phyloP scores from a whole-genome alignment of 768 basidiomycete species.

The Leucocoprinus leucothites region DNA sequence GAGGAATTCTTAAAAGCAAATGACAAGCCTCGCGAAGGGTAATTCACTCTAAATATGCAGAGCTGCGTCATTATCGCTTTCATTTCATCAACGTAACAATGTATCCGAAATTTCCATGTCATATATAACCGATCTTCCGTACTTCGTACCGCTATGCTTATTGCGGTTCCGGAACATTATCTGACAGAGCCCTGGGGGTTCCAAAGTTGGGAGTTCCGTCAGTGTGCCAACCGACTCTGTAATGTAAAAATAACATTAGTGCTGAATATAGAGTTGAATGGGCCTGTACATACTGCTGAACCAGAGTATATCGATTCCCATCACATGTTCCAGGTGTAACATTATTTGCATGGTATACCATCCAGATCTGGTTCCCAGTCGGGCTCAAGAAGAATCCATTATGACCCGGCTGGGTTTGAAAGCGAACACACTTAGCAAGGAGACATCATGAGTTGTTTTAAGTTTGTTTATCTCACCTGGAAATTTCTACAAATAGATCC shows the following conservation, averaged over 20 bases:
- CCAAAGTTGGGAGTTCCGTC: background rate
- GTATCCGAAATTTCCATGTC: no score
- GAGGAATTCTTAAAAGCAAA: no score
- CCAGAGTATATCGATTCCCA: conserved; percentile 23
- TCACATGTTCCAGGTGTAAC: conserved; percentile 22
- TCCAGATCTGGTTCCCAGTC: conserved; percentile 21
- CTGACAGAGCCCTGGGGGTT: background rate
- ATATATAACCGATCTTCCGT: no score
- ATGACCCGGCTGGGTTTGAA: conserved; percentile 27
- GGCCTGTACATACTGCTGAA: conserved; percentile 18
- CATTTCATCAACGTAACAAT: no score
- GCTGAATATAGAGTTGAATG: no score
- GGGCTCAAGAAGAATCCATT: conserved; percentile 33
- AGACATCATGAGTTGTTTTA: no score
- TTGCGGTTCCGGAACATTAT: background rate
- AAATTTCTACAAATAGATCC: background rate
- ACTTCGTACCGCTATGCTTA: no score
- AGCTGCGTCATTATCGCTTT: no score
- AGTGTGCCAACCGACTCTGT: background rate
- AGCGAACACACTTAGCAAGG: background rate
- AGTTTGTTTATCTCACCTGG: background rate
- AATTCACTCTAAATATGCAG: no score
- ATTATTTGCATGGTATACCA: conserved; percentile 16
- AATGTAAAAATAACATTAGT: background rate
- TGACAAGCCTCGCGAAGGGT: no score